Conservation (phyloP, 208 protist genomes). For the Crithidia thermophila region DNA sequence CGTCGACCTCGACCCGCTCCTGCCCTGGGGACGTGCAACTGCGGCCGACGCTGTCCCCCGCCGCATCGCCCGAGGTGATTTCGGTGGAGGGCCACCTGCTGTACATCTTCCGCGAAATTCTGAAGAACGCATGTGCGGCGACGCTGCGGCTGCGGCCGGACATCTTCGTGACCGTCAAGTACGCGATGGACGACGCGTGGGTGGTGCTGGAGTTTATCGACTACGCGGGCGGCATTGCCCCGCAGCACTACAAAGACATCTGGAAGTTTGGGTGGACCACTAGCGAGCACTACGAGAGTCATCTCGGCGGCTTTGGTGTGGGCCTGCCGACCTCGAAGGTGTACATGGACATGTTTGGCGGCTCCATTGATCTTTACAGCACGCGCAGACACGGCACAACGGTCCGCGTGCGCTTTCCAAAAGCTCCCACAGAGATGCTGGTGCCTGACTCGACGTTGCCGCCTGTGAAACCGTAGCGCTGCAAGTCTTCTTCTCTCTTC, state of each 20-base stretch:
- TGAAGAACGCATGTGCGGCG: conserved; percentile 89
- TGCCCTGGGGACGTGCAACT: conserved; percentile 21
- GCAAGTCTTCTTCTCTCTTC: too few species aligned
- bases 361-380: conserved; percentile 76
- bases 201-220: conserved; percentile 82
- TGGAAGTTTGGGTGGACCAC: conserved; percentile 92
- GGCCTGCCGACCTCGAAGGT: conserved; percentile 85
- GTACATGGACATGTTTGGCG: conserved; percentile 87
- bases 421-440: conserved; percentile 63
- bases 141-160: conserved; percentile 28
- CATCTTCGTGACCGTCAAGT: conserved; percentile 49
- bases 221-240: conserved; percentile 57
- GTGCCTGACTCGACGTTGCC: conserved; percentile 31
- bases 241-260: conserved; percentile 49
- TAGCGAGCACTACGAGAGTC: conserved; percentile 58
- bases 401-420: conserved; percentile 82
- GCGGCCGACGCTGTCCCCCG: neutral
- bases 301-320: conserved; percentile 81
- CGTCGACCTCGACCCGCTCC: conserved; percentile 35
- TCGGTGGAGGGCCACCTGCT: conserved; percentile 74
- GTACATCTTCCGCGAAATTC: conserved; percentile 81
- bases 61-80: conserved; percentile 34
- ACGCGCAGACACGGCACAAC: conserved; percentile 50
- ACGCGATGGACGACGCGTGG: conserved; percentile 56
- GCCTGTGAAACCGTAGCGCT: neutral